Evolutionary conservation across 495 filamentous ascomycete species (phyloP), one percentile per base, ranked within the genome.

Genomic region (Penicillium daleae): DNA sequence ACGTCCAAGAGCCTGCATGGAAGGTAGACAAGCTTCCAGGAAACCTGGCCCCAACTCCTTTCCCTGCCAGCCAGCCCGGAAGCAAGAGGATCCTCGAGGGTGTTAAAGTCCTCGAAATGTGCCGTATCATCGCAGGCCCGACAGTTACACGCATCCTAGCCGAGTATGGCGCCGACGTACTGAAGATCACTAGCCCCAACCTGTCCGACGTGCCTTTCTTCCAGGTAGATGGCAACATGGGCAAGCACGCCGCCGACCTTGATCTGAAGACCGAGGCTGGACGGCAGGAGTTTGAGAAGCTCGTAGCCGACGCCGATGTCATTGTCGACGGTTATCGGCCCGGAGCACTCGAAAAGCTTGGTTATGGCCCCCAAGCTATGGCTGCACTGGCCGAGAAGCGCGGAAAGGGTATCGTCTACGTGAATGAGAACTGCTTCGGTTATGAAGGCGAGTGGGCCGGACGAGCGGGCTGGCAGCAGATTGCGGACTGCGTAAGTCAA

Each of bases 191-290:
- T 17, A 88, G 85, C 27, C 84, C 87, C 0, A 77, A 81, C 35
- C 78, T 91, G 26, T 85, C 85, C 15, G 90, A 92, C 60, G 89
- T 92, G 10, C 89, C 90, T 0, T 91, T 91, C 78, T 92, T 91
- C 79, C 89, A 91, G 71, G 87, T 92, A 10, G 89, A 92, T 64
- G 87, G 87, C 46, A 92, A 93, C 73, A 85, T 87, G 67, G 88
- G 89, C 59, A 92, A 92, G 70, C 80, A 80, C 52, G 76, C 81
- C 21, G 76, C 80, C 7, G 79, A 82, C 52, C 74, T 92, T 15
- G 83, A 92, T 62, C 78, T 92, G 22, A 85, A 85, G 59, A 76
- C 69, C 60, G 67, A 78, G 0, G 72, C 76, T 33, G 87, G 85
- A 60, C 78, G 84, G 1, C 68, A 71, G 26, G 67, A 74, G n/a